Base-by-base conservation (phyloP, 148 eudicot species). In the Pouteria glomerata region DNA sequence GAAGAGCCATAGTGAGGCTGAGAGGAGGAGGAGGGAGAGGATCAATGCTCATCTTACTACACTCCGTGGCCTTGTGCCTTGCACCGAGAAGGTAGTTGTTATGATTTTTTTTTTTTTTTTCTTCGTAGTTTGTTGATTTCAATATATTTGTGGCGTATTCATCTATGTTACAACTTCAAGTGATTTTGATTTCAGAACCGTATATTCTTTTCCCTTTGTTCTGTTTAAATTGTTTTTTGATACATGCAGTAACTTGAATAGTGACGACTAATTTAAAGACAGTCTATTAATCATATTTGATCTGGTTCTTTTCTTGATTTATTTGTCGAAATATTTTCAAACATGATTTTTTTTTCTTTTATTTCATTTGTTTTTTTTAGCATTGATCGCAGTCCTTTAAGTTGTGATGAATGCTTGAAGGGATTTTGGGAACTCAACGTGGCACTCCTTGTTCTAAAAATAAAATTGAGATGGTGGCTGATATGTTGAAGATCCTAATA, bases 1-100 rank as follows among this genome's bases (percentile, higher is more conserved):
- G 79, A 84, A 74, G 79, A 87, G 84, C 44, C 90, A 87, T 65
- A 87, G 88, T 68, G 88, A 87, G 63, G 88, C 88, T 10, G 90
- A 87, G 73, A 82, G 84, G 71, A 77, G 90, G 74, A 80, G 90
- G 60, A 84, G 90, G 59, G 86, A 84, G 50, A 66, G 90, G 75
- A 87, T 87, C 66, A 86, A 83, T 57, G 67, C 81, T 71, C 87
- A 82, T 78, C 79, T 81, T 42, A 58, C 33, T 26, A 82, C 80
- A 3, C 84, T 88, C 50, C 80, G 85, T 13, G 83, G 80, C 13
- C 82, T 88, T 45, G 85, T 79, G 10, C 84, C 81, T 57, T 67
- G 55, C 70, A 62, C 47, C 27, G 82, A 75, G 60, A 85, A 85
- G 89, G 89, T 85, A 47, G n/a, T n/a, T n/a, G n/a, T n/a, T n/a